These are phyloP conservation scores for Alloteropsis semialata DNA, from an alignment of 176 grass and related monocot genomes.

Conservation along the genomic window DNA sequence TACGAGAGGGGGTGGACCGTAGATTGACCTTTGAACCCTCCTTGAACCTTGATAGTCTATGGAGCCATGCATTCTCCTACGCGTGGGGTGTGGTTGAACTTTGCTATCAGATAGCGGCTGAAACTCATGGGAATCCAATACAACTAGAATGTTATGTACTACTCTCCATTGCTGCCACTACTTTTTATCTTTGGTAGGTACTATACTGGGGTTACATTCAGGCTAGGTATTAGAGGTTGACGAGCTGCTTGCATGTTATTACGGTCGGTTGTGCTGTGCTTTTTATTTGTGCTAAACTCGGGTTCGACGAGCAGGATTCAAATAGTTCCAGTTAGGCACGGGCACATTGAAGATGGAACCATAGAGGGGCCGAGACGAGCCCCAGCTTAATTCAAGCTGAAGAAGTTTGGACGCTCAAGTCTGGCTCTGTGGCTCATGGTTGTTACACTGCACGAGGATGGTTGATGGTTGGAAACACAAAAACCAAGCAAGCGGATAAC, in stretches of 20 bases:
- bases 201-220: neutral
- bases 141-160: neutral
- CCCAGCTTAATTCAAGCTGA: too few species aligned
- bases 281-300: neutral
- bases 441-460: too few species aligned
- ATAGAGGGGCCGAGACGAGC: too few species aligned
- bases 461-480: too few species aligned
- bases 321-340: too few species aligned
- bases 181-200: neutral
- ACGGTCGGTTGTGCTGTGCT: neutral
- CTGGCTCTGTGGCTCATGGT: too few species aligned
- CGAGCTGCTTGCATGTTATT: neutral
- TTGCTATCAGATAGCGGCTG: neutral
- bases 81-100: neutral
- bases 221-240: neutral
- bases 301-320: neutral
- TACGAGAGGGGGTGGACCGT: neutral
- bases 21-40: neutral
- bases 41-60: neutral
- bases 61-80: neutral
- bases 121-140: slow-evolving; percentile 1
- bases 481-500: too few species aligned
- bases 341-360: too few species aligned
- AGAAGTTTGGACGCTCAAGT: too few species aligned
- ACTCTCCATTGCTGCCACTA: neutral